Conservation (phyloP, 805 yeast genomes). For the Yarrowia osloensis region DNA sequence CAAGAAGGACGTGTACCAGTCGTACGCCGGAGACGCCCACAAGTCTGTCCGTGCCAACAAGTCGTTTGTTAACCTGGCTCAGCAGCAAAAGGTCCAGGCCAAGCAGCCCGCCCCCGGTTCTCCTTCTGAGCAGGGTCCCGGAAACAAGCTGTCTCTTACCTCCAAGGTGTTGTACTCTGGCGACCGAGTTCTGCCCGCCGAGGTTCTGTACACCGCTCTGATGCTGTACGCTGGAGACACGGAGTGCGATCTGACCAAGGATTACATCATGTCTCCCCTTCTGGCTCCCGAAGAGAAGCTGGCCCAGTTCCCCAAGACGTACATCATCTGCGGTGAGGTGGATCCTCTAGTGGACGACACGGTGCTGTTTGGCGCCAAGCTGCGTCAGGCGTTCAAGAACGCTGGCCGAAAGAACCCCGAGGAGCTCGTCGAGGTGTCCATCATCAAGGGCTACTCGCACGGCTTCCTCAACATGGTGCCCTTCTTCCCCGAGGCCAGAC, state of each 20-base stretch:
- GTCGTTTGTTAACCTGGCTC: slow-evolving; percentile 1
- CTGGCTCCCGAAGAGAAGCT: slow-evolving; percentile 38
- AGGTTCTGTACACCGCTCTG: slow-evolving; percentile 37
- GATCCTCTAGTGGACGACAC: slow-evolving; percentile 42
- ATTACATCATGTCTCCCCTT: slow-evolving; percentile 39
- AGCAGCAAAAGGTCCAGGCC: slow-evolving; percentile 3
- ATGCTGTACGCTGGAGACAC: slow-evolving; percentile 36
- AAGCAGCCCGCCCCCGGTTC: not conserved
- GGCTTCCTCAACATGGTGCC: slow-evolving; percentile 39
- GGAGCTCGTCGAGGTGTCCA: slow-evolving; percentile 37
- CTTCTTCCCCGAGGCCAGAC: slow-evolving; percentile 38
- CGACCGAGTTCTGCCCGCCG: slow-evolving; percentile 39
- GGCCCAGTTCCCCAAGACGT: slow-evolving; percentile 39
- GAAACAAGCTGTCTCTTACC: slow-evolving; percentile 38
- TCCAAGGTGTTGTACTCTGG: slow-evolving; percentile 39
- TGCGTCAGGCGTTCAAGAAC: slow-evolving; percentile 38
- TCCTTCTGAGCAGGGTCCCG: slow-evolving; percentile 10
- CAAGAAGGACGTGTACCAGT: slow-evolving; percentile 35
- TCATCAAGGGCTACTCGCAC: slow-evolving; percentile 39
- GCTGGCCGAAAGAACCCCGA: slow-evolving; percentile 32
- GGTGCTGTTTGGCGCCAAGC: slow-evolving; percentile 39
- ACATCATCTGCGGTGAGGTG: slow-evolving; percentile 41
- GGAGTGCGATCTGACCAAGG: slow-evolving; percentile 36
- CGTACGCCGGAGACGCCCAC: slow-evolving; percentile 23
- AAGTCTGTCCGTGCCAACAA: not conserved